A percentile compares a stretch with the other conserved stretches of the same genome.
phyloP scores from a whole-genome alignment of 495 filamentous ascomycete genomes.

The Aspergillus cavernicola region DNA sequence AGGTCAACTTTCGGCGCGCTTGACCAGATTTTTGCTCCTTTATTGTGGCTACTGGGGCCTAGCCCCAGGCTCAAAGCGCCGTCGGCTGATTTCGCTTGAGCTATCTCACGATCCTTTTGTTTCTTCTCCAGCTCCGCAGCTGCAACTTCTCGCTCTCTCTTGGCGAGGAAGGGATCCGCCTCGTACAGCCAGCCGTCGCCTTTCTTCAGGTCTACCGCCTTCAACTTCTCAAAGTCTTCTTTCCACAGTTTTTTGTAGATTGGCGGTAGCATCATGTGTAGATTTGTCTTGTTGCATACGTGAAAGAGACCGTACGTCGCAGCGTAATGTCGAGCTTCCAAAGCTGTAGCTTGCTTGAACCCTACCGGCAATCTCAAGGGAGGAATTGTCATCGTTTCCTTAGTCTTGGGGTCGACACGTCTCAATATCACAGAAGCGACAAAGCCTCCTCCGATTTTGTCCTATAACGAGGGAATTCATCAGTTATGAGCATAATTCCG shows the following conservation, averaged over 20 bases:
- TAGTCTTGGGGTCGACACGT: constrained; percentile 76
- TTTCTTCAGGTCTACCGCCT: constrained; percentile 67
- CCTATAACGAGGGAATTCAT: constrained; percentile 25
- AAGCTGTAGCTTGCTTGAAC: constrained; percentile 66
- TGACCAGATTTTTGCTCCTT: constrained; percentile 67
- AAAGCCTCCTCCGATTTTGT: constrained; percentile 58
- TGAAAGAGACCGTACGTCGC: constrained; percentile 88
- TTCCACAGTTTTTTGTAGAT: constrained; percentile 86
- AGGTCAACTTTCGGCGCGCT: constrained; percentile 87
- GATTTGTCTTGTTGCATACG: constrained; percentile 88
- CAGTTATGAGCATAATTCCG: neutral
- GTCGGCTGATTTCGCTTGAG: constrained; percentile 59
- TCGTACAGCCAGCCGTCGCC: constrained; percentile 91
- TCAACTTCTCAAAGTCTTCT: constrained; percentile 72
- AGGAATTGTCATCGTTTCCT: constrained; percentile 65
- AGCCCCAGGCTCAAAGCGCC: constrained; percentile 42
- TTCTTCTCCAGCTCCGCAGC: constrained; percentile 70
- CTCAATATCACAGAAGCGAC: constrained; percentile 76
- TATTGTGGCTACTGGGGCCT: constrained; percentile 28
- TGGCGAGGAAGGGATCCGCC: constrained; percentile 83
- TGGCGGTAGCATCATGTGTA: constrained; percentile 92
- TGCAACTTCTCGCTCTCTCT: constrained; percentile 73
- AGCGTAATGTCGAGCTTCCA: constrained; percentile 90
- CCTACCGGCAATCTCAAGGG: constrained; percentile 76
- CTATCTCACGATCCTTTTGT: constrained; percentile 54